Conservation (phyloP, 768 basidiomycete species). For the Tephrocybe sp. region DNA sequence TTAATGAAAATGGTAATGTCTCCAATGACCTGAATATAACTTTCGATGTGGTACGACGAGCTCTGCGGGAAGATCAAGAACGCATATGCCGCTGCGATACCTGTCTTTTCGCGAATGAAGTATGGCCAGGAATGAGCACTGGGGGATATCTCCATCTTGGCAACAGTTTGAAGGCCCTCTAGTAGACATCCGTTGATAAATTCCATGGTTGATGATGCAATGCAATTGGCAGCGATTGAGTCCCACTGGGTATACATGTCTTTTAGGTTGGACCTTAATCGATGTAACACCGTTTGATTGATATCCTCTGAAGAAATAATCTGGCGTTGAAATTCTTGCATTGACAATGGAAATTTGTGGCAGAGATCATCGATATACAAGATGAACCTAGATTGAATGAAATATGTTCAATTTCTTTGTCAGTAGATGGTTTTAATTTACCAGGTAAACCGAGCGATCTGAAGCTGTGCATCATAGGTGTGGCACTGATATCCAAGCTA, state of each 20-base stretch:
- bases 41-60: background rate
- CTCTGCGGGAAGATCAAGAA: background rate
- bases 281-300: background rate
- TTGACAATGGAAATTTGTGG: background rate
- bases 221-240: background rate
- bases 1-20: background rate
- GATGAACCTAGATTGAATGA: background rate
- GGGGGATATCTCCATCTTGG: background rate
- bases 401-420: no score
- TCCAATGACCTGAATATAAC: background rate
- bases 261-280: background rate
- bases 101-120: background rate
- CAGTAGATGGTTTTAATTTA: background rate
- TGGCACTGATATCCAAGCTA: background rate
- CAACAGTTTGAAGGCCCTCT: background rate
- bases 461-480: background rate
- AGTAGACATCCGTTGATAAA: background rate
- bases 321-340: background rate
- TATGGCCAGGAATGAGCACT: background rate
- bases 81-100: background rate
- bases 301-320: background rate
- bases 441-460: constrained; percentile 3
- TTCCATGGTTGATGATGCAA: background rate
- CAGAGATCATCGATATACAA: background rate
- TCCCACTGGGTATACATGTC: background rate